Evolutionary conservation across 2,329 filamentous ascomycete species (phyloP).

Genomic region (Chrysoporthe deuterocubensis): DNA sequence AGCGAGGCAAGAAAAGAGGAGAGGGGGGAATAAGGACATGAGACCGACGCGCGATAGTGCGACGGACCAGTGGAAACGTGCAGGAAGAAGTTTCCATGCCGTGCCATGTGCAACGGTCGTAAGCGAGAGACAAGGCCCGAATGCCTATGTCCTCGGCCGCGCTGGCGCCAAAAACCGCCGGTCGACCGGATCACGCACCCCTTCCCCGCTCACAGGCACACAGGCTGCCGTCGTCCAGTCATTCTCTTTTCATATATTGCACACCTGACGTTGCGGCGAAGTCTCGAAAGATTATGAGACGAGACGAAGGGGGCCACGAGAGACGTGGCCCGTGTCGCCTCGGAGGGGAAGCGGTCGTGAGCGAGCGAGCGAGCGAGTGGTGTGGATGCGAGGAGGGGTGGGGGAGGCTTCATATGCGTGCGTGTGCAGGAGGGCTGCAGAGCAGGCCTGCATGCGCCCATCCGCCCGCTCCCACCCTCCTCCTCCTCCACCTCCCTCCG

Average conservation of each 20-base stretch:
- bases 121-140: slow-evolving; percentile 24
- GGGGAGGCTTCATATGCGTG: not conserved
- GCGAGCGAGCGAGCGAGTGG: not conserved
- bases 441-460: not conserved
- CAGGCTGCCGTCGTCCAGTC: not conserved
- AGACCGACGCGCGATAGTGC: slow-evolving; percentile 20
- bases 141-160: not conserved
- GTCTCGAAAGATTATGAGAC: not conserved
- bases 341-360: not conserved
- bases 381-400: not conserved
- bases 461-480: too few relatives aligned
- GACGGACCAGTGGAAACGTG: slow-evolving; percentile 17
- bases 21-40: not conserved
- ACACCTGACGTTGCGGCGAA: not conserved
- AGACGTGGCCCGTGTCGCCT: too few relatives aligned
- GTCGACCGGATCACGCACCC: too few relatives aligned
- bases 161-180: too few relatives aligned
- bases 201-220: too few relatives aligned
- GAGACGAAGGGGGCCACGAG: not conserved
- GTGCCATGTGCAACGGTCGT: slow-evolving; percentile 16
- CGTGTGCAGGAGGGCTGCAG: not conserved
- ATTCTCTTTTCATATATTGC: not conserved
- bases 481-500: not conserved
- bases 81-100: slow-evolving; percentile 16
- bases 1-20: not conserved